Percentiles rank a stretch among this genome's conserved stretches.
Evolutionary conservation across 2,329 filamentous ascomycete species (phyloP).

Genomic region (Nectriaceae sp.): DNA sequence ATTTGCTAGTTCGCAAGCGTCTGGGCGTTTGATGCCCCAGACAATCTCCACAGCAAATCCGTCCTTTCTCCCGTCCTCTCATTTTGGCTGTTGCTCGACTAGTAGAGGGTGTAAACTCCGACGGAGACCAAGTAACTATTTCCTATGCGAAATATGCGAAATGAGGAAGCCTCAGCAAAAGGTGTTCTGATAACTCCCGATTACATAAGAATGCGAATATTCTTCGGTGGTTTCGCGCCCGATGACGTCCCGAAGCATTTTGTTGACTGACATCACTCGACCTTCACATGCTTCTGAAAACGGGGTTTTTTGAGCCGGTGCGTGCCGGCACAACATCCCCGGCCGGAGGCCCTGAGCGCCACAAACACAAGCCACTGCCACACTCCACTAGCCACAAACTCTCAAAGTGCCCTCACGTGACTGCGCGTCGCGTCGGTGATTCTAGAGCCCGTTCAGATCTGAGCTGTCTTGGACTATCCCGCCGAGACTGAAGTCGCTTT

Average conservation of each 20-base stretch:
- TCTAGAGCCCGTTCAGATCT: background rate
- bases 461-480: background rate
- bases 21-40: slow-evolving; percentile 12
- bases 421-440: slow-evolving; percentile 28
- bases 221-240: background rate
- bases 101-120: background rate
- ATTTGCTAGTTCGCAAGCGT: slow-evolving; percentile 18
- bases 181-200: background rate
- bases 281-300: slow-evolving; percentile 25
- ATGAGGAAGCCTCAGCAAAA: background rate
- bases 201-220: background rate
- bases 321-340: too few relatives aligned
- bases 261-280: slow-evolving; percentile 14
- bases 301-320: background rate
- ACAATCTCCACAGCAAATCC: slow-evolving; percentile 15
- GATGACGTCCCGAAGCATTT: background rate
- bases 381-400: background rate
- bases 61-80: slow-evolving; percentile 5
- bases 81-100: too few relatives aligned
- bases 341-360: too few relatives aligned
- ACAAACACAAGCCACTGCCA: slow-evolving; percentile 14
- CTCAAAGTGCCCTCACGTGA: slow-evolving; percentile 27
- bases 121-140: background rate
- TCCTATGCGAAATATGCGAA: background rate
- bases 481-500: background rate